A percentile compares a stretch with the other conserved stretches of the same genome.
These are phyloP conservation scores for Kwoniella newhampshirensis DNA, from an alignment of 768 basidiomycete species.

Conservation along the genomic window DNA sequence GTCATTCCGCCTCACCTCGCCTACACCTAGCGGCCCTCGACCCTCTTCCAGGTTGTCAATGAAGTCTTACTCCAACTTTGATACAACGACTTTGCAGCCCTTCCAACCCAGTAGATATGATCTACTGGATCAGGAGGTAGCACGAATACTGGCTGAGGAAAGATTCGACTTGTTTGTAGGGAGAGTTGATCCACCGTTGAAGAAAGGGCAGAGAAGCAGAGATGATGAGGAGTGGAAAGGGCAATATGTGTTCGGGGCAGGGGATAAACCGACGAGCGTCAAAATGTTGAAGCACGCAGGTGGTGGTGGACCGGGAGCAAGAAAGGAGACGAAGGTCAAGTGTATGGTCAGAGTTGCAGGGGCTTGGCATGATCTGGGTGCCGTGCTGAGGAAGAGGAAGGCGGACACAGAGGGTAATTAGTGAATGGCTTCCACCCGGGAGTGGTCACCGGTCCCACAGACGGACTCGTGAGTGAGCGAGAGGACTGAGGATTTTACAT, in stretches of 20 bases:
- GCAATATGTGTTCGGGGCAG: constrained; percentile 42
- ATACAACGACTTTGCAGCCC: constrained; percentile 18
- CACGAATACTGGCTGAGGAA: constrained; percentile 14
- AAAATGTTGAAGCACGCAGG: constrained; percentile 36
- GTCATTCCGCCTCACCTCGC: constrained; percentile 34
- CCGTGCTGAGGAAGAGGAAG: constrained; percentile 16
- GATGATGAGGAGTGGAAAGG: constrained; percentile 50
- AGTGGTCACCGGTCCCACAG: too few relatives aligned
- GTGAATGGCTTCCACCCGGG: too few relatives aligned
- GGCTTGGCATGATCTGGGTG: constrained; percentile 28
- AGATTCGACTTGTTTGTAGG: constrained; percentile 32
- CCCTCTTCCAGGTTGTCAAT: constrained; percentile 29
- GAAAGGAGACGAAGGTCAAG: constrained; percentile 12
- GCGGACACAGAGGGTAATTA: not conserved
- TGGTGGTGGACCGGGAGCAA: not conserved
- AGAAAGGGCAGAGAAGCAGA: constrained; percentile 29
- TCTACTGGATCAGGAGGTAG: constrained; percentile 32
- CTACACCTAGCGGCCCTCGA: constrained; percentile 26
- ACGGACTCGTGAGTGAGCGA: too few relatives aligned
- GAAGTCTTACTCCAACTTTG: constrained; percentile 11
- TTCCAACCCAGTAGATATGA: constrained; percentile 41
- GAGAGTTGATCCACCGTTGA: constrained; percentile 34
- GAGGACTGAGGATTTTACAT: too few relatives aligned
- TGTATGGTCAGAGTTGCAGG: constrained; percentile 28
- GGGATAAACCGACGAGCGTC: constrained; percentile 27